Conservation (phyloP, 768 basidiomycete genomes). For the Lyophyllum atratum region DNA sequence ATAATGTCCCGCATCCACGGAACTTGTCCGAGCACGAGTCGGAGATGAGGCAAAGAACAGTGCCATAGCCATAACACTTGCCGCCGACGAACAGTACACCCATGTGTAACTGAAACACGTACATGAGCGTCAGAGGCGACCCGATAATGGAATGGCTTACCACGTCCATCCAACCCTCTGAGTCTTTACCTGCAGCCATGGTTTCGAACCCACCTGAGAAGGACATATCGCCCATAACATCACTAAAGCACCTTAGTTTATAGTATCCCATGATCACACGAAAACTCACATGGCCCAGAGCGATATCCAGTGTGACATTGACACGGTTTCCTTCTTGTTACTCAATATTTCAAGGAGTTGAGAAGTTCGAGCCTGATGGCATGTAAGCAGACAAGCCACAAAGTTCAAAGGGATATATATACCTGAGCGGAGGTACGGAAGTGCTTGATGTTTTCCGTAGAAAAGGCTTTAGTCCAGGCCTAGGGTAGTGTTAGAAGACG, state of each 20-base stretch:
- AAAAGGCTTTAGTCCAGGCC: constrained; percentile 23
- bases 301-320: constrained; percentile 20
- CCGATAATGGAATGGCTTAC: constrained; percentile 4
- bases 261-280: not conserved
- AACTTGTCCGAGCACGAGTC: constrained; percentile 22
- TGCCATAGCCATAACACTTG: not conserved
- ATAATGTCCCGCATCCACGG: constrained; percentile 23
- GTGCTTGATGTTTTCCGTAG: constrained; percentile 22
- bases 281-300: constrained; percentile 9
- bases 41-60: not conserved
- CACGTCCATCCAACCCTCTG: constrained; percentile 25
- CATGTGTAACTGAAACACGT: constrained; percentile 8
- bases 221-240: constrained; percentile 26
- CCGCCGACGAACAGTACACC: constrained; percentile 20
- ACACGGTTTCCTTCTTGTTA: not conserved
- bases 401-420: not conserved
- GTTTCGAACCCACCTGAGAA: constrained; percentile 29
- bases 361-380: not conserved
- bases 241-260: constrained; percentile 10
- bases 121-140: not conserved
- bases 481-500: not conserved
- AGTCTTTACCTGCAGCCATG: constrained; percentile 20
- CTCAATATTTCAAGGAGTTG: constrained; percentile 14
- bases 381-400: not conserved
- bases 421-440: constrained; percentile 17